Evolutionary conservation across 768 basidiomycete genomes (phyloP).

Genomic region (Phallus indusiatus): DNA sequence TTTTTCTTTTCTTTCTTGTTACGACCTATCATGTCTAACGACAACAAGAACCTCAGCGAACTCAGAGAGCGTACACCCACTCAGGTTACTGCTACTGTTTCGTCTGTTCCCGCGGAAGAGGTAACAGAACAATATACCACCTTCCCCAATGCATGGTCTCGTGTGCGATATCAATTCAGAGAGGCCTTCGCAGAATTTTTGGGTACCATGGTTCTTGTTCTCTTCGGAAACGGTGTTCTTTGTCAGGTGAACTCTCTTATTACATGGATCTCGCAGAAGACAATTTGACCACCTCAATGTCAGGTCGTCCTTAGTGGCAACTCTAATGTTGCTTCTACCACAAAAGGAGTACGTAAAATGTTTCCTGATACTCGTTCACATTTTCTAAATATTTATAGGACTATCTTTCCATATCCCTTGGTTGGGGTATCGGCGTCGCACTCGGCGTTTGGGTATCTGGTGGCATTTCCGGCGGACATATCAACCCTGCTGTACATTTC

Average conservation of each 20-base stretch:
- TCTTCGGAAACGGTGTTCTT: constrained; percentile 14
- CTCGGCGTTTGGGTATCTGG: constrained; percentile 61
- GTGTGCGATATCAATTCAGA: constrained; percentile 7
- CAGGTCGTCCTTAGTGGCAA: constrained; percentile 14
- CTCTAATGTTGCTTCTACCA: constrained; percentile 14
- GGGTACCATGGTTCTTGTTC: constrained; percentile 18
- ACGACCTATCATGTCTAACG: background rate
- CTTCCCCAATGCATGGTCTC: constrained; percentile 7
- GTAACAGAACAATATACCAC: background rate
- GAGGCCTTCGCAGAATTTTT: constrained; percentile 20
- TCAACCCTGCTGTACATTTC: constrained; percentile 24
- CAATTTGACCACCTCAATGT: background rate
- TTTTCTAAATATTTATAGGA: constrained; percentile 26
- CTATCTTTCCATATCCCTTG: constrained; percentile 40
- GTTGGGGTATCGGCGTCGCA: constrained; percentile 51
- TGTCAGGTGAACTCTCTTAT: constrained; percentile 11
- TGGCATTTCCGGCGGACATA: constrained; percentile 63
- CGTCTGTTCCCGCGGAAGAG: background rate
- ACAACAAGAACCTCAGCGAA: background rate
- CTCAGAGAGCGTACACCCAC: background rate
- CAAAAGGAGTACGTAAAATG: constrained; percentile 15
- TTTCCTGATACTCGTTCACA: background rate
- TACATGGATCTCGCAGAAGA: background rate
- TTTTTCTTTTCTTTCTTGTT: background rate
- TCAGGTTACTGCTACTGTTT: background rate